A percentile compares a stretch with the other conserved stretches of the same genome.
These are phyloP conservation scores for Spergularia marina DNA, from an alignment of 148 eudicot species.

Conservation along the genomic window DNA sequence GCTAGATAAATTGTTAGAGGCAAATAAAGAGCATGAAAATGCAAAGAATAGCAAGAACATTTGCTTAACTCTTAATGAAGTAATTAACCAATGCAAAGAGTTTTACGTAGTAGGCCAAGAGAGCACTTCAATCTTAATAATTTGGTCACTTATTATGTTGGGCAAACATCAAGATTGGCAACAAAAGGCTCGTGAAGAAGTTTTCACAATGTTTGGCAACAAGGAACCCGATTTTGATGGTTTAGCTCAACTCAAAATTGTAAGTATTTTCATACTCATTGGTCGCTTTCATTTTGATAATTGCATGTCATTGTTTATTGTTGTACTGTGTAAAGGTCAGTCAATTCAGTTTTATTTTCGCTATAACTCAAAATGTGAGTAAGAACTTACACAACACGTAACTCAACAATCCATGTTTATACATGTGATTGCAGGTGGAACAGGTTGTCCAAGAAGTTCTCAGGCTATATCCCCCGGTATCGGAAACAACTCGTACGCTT, in stretches of 20 bases:
- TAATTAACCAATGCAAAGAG: slow-evolving; percentile 30
- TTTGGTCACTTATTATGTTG: slow-evolving; percentile 31
- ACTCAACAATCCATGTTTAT: background rate
- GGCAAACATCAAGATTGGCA: slow-evolving; percentile 36
- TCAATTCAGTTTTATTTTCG: no score
- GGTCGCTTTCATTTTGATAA: no score
- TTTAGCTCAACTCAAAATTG: slow-evolving; percentile 15
- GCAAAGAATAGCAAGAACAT: background rate
- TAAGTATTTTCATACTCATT: background rate
- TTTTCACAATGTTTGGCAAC: slow-evolving; percentile 22
- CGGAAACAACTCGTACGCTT: slow-evolving; percentile 3
- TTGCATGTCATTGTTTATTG: no score
- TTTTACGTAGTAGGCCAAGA: slow-evolving; percentile 37
- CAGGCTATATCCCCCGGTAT: slow-evolving; percentile 15
- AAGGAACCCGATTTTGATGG: slow-evolving; percentile 24
- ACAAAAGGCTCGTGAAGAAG: slow-evolving; percentile 32
- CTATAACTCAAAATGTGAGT: no score
- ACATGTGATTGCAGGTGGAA: slow-evolving; percentile 4
- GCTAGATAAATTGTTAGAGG: slow-evolving; percentile 24
- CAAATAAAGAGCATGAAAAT: background rate
- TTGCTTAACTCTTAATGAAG: slow-evolving; percentile 19
- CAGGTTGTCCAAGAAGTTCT: slow-evolving; percentile 24
- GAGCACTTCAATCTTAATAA: slow-evolving; percentile 28
- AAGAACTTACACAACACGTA: no score
- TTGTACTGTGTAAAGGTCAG: no score